Percentiles rank a stretch among this genome's conserved stretches.
Conservation (phyloP, 495 filamentous ascomycete genomes). For the Neurospora sp. region DNA sequence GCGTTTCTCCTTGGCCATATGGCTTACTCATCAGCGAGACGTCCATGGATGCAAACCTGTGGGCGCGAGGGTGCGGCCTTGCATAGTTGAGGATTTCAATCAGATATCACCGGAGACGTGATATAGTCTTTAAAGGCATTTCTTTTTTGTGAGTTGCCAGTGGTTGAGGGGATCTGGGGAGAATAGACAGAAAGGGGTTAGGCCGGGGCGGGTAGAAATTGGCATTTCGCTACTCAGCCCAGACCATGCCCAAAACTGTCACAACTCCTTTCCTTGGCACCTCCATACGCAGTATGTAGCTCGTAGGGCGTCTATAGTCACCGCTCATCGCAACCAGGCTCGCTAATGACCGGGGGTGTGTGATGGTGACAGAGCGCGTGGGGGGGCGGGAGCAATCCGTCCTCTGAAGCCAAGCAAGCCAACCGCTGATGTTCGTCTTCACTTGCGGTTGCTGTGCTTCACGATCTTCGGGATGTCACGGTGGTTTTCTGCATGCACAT, state of each 20-base stretch:
- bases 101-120: background rate
- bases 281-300: background rate
- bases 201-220: background rate
- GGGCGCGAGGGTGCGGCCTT: background rate
- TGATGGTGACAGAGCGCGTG: background rate
- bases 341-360: background rate
- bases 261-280: background rate
- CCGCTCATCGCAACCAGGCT: background rate
- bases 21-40: background rate
- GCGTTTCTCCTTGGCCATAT: background rate
- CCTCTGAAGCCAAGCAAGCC: too few relatives aligned
- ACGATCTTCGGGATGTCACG: background rate
- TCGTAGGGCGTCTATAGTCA: background rate
- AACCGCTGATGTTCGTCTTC: background rate
- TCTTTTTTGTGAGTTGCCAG: background rate
- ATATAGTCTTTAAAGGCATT: background rate
- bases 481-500: background rate
- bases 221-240: background rate
- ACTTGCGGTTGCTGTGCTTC: background rate
- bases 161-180: background rate
- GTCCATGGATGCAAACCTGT: background rate
- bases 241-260: background rate
- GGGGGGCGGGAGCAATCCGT: background rate
- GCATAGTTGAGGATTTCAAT: background rate
- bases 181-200: background rate